These are phyloP conservation scores for Cutaneotrichosporon sp. DNA, from an alignment of 1,284 basidiomycete species.

Conservation along the genomic window DNA sequence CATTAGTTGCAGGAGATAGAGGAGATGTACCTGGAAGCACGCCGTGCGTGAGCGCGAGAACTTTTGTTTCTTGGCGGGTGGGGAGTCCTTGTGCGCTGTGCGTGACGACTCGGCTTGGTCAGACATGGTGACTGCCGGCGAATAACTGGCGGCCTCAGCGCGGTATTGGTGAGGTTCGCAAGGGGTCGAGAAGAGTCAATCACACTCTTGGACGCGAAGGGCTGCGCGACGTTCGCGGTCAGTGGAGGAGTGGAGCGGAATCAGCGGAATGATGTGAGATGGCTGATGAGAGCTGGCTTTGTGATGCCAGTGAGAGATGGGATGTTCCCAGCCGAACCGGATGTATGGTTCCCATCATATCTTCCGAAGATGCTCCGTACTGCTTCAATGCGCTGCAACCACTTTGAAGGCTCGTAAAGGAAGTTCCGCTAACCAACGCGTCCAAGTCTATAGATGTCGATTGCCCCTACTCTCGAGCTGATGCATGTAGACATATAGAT, in stretches of 20 bases:
- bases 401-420: too few relatives aligned
- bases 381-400: too few relatives aligned
- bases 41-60: conserved; percentile 31
- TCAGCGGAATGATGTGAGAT: too few relatives aligned
- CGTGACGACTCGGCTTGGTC: conserved; percentile 7
- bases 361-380: not conserved
- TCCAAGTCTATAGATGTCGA: too few relatives aligned
- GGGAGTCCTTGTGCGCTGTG: conserved; percentile 8
- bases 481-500: not conserved
- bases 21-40: conserved; percentile 12
- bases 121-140: not conserved
- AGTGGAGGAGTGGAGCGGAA: too few relatives aligned
- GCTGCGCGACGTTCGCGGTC: not conserved
- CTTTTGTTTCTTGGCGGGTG: conserved; percentile 30
- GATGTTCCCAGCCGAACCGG: not conserved
- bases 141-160: too few relatives aligned
- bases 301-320: too few relatives aligned
- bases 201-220: not conserved
- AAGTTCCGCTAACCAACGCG: too few relatives aligned
- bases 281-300: too few relatives aligned
- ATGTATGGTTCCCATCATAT: not conserved
- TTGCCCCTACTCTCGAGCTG: too few relatives aligned
- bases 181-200: not conserved
- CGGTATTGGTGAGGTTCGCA: not conserved
- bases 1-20: conserved; percentile 10